Evolutionary conservation across 768 basidiomycete genomes (phyloP).

Genomic region (Xerocomellus intermedius): DNA sequence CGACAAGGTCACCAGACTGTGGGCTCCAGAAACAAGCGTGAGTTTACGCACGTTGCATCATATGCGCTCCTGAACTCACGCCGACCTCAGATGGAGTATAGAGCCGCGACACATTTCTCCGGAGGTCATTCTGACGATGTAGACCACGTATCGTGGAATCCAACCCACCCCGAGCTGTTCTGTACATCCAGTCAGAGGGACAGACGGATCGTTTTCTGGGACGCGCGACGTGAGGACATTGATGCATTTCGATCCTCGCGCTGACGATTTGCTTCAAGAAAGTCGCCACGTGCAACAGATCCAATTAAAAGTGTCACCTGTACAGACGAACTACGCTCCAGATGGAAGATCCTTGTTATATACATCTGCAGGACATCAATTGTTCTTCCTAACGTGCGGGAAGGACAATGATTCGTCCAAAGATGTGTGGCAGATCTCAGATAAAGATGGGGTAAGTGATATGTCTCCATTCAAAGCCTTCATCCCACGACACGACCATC

Average conservation of each 20-base stretch:
- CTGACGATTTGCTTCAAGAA: slow-evolving; percentile 44
- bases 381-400: slow-evolving; percentile 60
- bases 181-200: slow-evolving; percentile 79
- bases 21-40: slow-evolving; percentile 77
- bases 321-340: slow-evolving; percentile 68
- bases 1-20: slow-evolving; percentile 75
- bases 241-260: not conserved
- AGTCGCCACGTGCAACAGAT: slow-evolving; percentile 65
- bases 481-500: not conserved
- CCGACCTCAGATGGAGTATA: slow-evolving; percentile 60
- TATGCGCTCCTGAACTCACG: not conserved
- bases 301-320: slow-evolving; percentile 56
- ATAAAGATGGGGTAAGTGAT: slow-evolving; percentile 28
- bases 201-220: slow-evolving; percentile 77
- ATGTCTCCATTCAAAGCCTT: not conserved
- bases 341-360: slow-evolving; percentile 68
- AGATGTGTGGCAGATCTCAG: slow-evolving; percentile 47
- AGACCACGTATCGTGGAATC: slow-evolving; percentile 85
- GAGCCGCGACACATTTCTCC: slow-evolving; percentile 61
- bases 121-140: slow-evolving; percentile 77
- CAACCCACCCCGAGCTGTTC: slow-evolving; percentile 79
- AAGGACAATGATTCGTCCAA: slow-evolving; percentile 52
- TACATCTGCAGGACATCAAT: slow-evolving; percentile 55
- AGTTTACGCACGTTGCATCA: slow-evolving; percentile 24
- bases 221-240: slow-evolving; percentile 65